These are phyloP conservation scores for Picochlorum sp. DNA, from an alignment of 139 green algal species.

Conservation along the genomic window DNA sequence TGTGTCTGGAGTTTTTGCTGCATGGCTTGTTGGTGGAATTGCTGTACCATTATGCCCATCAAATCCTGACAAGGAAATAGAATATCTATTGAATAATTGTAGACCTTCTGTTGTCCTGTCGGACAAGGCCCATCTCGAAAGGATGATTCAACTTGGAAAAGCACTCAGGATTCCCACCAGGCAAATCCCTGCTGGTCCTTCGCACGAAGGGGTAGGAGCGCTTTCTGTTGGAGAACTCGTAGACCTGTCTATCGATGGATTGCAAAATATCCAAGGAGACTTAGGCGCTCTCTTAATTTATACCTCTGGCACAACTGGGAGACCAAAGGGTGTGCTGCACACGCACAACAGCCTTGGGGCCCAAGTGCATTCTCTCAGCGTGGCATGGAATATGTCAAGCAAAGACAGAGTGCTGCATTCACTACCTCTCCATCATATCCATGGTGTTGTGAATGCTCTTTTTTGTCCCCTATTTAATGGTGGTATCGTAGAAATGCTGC, in stretches of 20 bases:
- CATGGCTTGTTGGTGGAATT: conserved; percentile 68
- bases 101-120: conserved; percentile 36
- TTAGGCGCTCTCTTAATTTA: conserved; percentile 87
- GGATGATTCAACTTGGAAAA: conserved; percentile 18
- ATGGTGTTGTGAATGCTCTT: conserved; percentile 91
- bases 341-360: conserved; percentile 52
- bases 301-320: conserved; percentile 92
- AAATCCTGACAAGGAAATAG: conserved; percentile 63
- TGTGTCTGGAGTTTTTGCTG: conserved; percentile 58
- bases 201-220: not conserved
- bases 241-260: not conserved
- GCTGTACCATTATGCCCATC: conserved; percentile 72
- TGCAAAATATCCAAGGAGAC: not conserved
- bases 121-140: conserved; percentile 3
- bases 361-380: conserved; percentile 46
- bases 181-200: not conserved
- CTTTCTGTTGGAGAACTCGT: not conserved
- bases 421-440: conserved; percentile 91
- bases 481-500: conserved; percentile 64
- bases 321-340: conserved; percentile 79
- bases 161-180: conserved; percentile 1
- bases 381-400: conserved; percentile 65
- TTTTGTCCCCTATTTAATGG: conserved; percentile 56
- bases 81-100: conserved; percentile 72
- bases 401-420: conserved; percentile 76